Percentiles rank a stretch among this genome's conserved stretches.
phyloP scores from a whole-genome alignment of 75 land plant species.

The Cunninghamia lanceolata region DNA sequence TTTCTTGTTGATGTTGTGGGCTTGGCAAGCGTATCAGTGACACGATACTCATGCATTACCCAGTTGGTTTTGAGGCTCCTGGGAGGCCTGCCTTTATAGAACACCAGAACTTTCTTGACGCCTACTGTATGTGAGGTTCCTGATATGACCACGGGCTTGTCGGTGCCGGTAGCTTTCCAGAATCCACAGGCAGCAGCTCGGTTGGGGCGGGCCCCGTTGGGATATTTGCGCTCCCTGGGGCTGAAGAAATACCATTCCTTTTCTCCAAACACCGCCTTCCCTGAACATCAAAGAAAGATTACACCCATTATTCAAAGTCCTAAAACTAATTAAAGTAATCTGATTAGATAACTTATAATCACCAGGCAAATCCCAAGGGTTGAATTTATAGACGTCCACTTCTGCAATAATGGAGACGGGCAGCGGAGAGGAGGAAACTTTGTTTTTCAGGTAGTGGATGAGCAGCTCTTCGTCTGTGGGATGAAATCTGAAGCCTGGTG shows the following conservation, averaged over 20 bases:
- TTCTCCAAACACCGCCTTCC: conserved; percentile 43
- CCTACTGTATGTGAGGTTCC: conserved; percentile 30
- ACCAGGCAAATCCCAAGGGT: conserved; percentile 5
- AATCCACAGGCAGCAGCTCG: conserved; percentile 53
- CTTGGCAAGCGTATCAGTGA: conserved; percentile 17
- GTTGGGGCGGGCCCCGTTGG: conserved; percentile 58
- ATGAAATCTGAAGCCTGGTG: conserved; percentile 14
- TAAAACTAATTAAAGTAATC: no score
- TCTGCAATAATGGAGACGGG: conserved; percentile 3
- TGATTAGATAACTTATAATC: no score
- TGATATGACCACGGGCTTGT: conserved; percentile 25
- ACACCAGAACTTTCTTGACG: conserved; percentile 54
- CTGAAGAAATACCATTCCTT: conserved; percentile 64
- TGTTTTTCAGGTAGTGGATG: conserved; percentile 1
- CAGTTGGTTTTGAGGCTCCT: conserved; percentile 50
- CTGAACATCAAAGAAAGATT: conserved; percentile 15
- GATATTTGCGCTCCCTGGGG: conserved; percentile 55
- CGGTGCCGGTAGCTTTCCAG: conserved; percentile 71
- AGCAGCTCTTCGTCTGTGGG: conserved; percentile 15
- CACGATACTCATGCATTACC: conserved; percentile 70
- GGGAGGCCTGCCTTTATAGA: conserved; percentile 51
- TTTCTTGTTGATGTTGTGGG: background rate
- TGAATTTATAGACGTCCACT: background rate
- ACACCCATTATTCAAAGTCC: no score
- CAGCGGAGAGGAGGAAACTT: background rate